A percentile compares a stretch with the other conserved stretches of the same genome.
phyloP scores from a whole-genome alignment of 352 stramenopile genomes.

The Globisporangium spinosum region DNA sequence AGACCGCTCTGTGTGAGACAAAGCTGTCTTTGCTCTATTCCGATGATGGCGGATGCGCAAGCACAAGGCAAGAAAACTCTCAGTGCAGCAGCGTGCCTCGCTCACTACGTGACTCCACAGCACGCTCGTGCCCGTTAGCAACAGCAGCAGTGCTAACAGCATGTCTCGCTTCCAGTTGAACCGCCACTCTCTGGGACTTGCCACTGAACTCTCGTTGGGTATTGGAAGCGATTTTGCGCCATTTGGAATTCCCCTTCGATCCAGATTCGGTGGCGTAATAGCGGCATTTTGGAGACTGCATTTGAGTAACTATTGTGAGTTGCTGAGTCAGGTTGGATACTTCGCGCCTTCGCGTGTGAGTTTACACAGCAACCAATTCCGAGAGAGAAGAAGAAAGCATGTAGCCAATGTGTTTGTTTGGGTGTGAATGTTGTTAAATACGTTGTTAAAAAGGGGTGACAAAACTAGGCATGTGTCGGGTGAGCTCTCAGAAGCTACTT shows the following conservation, averaged over 20 bases:
- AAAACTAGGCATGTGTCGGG: neutral
- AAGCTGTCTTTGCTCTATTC: neutral
- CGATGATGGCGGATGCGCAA: neutral
- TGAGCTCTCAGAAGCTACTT: neutral
- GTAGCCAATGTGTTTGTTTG: neutral
- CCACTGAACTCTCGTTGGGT: neutral
- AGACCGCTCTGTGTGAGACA: neutral
- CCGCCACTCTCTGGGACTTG: neutral
- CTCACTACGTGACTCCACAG: neutral
- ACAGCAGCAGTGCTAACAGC: neutral
- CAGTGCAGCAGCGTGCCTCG: neutral
- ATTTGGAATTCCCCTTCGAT: neutral
- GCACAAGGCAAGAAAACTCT: neutral
- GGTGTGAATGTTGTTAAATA: constrained; percentile 2
- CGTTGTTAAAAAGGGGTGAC: constrained; percentile 1
- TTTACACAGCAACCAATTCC: neutral
- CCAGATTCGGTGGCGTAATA: neutral
- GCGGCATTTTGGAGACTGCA: neutral
- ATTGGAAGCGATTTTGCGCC: neutral
- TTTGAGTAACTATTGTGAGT: neutral
- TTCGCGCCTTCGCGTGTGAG: neutral
- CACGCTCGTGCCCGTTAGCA: neutral
- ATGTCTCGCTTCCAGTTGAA: neutral
- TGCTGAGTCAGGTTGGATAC: neutral
- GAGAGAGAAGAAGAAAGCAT: too few species aligned